These are phyloP conservation scores for Cutaneotrichosporon daszewskae DNA, from an alignment of 1,284 basidiomycete genomes.

Conservation along the genomic window DNA sequence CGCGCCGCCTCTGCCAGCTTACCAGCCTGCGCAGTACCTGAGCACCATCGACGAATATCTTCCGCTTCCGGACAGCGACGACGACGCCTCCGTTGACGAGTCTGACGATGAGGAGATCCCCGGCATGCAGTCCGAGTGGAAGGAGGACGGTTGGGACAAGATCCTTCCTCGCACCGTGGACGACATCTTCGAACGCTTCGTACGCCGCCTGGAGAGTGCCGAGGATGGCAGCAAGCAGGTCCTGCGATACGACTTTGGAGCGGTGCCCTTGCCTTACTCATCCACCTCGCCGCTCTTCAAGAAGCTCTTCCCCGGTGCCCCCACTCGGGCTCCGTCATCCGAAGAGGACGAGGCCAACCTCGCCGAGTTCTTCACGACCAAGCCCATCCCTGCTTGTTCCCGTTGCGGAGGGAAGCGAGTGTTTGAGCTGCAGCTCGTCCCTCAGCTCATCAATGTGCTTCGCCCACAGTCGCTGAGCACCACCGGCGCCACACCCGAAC, in stretches of 20 bases:
- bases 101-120: slow-evolving; percentile 21
- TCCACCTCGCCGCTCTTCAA: slow-evolving; percentile 39
- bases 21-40: slow-evolving; percentile 46
- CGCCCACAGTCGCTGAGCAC: slow-evolving; percentile 29
- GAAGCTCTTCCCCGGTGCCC: slow-evolving; percentile 38
- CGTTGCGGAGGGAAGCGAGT: slow-evolving; percentile 36
- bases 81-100: slow-evolving; percentile 26
- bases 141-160: slow-evolving; percentile 35
- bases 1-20: slow-evolving; percentile 40
- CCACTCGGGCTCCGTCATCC: slow-evolving; percentile 17
- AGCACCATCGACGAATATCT: slow-evolving; percentile 47
- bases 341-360: slow-evolving; percentile 39
- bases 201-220: slow-evolving; percentile 36
- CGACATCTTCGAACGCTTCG: slow-evolving; percentile 46
- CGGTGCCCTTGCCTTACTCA: slow-evolving; percentile 45
- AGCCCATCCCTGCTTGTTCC: slow-evolving; percentile 33
- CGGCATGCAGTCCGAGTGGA: slow-evolving; percentile 29
- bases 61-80: slow-evolving; percentile 23
- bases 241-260: slow-evolving; percentile 46
- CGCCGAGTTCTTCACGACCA: slow-evolving; percentile 26
- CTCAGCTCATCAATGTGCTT: slow-evolving; percentile 42
- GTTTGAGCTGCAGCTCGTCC: slow-evolving; percentile 48
- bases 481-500: slow-evolving; percentile 1
- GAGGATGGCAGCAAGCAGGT: slow-evolving; percentile 44
- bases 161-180: slow-evolving; percentile 42